Percentiles rank a stretch among this genome's conserved stretches.
These are phyloP conservation scores for Suillus bovinus DNA, from an alignment of 768 basidiomycete genomes.

Conservation along the genomic window DNA sequence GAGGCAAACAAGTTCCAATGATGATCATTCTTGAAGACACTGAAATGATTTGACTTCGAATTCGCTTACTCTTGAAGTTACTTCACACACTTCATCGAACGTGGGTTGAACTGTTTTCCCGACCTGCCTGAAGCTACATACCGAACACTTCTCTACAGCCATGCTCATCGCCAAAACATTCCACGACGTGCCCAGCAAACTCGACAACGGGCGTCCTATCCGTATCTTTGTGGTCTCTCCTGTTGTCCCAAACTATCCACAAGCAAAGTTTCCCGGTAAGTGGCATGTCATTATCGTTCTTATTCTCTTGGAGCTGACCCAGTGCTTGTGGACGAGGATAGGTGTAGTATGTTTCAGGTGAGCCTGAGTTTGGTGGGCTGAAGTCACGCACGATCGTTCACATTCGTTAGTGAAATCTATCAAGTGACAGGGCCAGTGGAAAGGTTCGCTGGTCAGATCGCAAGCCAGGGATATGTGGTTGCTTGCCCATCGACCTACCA, in stretches of 20 bases:
- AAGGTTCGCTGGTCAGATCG: constrained; percentile 85
- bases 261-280: constrained; percentile 87
- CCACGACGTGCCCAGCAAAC: constrained; percentile 73
- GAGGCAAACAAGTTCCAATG: neutral
- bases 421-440: constrained; percentile 98
- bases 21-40: neutral
- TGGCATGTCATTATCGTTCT: neutral
- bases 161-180: constrained; percentile 86
- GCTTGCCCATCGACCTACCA: constrained; percentile 88
- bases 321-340: constrained; percentile 25
- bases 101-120: neutral
- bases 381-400: neutral
- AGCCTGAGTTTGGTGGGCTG: neutral
- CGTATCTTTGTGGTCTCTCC: constrained; percentile 86
- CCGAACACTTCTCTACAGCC: constrained; percentile 10
- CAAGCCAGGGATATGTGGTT: constrained; percentile 82
- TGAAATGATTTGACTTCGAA: neutral
- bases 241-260: constrained; percentile 75
- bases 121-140: neutral
- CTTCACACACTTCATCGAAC: constrained; percentile 2
- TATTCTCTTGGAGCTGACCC: neutral
- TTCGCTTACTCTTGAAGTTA: too few species aligned
- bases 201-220: constrained; percentile 64
- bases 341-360: constrained; percentile 85
- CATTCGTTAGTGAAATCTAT: constrained; percentile 80